These are phyloP conservation scores for Conoideocrella luteorostrata DNA, from an alignment of 2,329 filamentous ascomycete species.

Conservation along the genomic window DNA sequence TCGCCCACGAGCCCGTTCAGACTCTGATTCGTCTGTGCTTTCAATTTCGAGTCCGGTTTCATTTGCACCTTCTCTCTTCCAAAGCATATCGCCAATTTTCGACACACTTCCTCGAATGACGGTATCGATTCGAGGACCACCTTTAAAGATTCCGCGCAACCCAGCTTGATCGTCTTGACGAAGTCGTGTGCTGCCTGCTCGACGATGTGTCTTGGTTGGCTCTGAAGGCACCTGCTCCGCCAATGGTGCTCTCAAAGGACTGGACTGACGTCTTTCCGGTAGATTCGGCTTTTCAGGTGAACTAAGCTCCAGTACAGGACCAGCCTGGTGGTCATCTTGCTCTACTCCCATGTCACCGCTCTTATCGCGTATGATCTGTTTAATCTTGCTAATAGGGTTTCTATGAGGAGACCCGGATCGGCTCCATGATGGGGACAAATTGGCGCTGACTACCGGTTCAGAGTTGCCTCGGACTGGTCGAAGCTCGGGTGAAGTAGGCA, in stretches of 20 bases:
- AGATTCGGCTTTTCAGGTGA: constrained; percentile 18
- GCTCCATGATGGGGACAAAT: constrained; percentile 57
- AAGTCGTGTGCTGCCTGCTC: constrained; percentile 41
- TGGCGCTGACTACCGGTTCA: constrained; percentile 54
- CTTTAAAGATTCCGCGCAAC: constrained; percentile 68
- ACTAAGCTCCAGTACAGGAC: constrained; percentile 20
- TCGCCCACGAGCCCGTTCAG: constrained; percentile 34
- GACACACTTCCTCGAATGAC: constrained; percentile 57
- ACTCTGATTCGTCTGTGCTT: constrained; percentile 44
- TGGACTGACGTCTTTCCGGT: constrained; percentile 9
- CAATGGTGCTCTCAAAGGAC: constrained; percentile 28
- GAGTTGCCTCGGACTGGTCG: constrained; percentile 38
- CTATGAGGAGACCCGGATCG: constrained; percentile 57
- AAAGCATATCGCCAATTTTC: constrained; percentile 50
- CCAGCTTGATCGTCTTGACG: constrained; percentile 27
- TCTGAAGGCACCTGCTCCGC: constrained; percentile 14
- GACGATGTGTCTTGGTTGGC: constrained; percentile 32
- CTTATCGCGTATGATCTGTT: constrained; percentile 49
- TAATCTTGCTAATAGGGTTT: constrained; percentile 51
- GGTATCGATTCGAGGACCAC: constrained; percentile 60
- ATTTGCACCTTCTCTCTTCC: constrained; percentile 42
- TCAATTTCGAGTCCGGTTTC: constrained; percentile 31
- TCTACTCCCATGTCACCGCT: constrained; percentile 37
- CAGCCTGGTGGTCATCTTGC: constrained; percentile 23
- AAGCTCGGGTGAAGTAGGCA: constrained; percentile 47